phyloP scores from a whole-genome alignment of 2,329 filamentous ascomycete genomes.

The Penicillium sclerotigenum region DNA sequence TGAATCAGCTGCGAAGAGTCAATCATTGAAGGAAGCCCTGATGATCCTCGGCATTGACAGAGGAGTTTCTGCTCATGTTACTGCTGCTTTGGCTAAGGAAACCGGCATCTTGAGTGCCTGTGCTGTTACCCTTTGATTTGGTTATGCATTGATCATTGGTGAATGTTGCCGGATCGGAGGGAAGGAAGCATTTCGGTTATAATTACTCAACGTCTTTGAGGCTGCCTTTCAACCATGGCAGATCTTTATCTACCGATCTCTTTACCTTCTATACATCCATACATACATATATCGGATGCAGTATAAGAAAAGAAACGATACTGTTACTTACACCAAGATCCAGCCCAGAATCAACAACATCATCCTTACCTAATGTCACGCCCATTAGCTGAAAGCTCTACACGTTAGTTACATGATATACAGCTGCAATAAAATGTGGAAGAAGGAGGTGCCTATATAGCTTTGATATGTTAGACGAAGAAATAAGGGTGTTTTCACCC shows the following conservation, averaged over 20 bases:
- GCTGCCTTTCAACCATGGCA: not conserved
- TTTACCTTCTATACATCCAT: not conserved
- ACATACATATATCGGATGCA: too few relatives aligned
- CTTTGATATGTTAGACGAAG: too few relatives aligned
- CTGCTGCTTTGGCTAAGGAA: constrained; percentile 47
- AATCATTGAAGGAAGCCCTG: constrained; percentile 60
- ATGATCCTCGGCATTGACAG: constrained; percentile 78
- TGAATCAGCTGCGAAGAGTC: not conserved
- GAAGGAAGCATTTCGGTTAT: not conserved
- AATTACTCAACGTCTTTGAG: constrained; percentile 4
- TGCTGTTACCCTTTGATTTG: constrained; percentile 45
- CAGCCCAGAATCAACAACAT: too few relatives aligned
- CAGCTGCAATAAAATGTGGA: too few relatives aligned
- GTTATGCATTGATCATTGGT: not conserved
- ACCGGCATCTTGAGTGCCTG: constrained; percentile 55
- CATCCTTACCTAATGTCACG: too few relatives aligned
- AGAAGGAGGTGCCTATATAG: too few relatives aligned
- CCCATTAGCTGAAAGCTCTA: too few relatives aligned
- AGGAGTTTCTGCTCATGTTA: constrained; percentile 57
- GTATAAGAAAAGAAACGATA: too few relatives aligned
- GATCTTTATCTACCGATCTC: not conserved
- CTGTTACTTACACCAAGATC: too few relatives aligned
- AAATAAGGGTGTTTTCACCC: too few relatives aligned
- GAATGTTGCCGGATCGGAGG: not conserved
- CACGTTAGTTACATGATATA: too few relatives aligned